Evolutionary conservation across 2,329 filamentous ascomycete species (phyloP), one percentile per base, ranked within the genome.

Genomic region (Endocalyx cinctus): DNA sequence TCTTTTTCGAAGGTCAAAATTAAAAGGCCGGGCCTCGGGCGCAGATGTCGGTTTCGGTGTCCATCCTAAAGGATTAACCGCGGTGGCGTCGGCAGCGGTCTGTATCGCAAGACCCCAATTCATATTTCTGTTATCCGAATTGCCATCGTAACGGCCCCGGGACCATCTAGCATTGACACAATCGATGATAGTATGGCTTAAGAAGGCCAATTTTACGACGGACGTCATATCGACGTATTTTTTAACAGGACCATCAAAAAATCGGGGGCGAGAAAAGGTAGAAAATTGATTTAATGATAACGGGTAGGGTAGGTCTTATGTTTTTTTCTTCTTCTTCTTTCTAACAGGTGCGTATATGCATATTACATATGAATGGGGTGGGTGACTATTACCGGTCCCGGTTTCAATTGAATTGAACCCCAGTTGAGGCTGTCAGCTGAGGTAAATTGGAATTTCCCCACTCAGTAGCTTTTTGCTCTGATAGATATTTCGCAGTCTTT

Each of bases 51-150:
- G 54, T 37, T 47, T 52, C 30, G 54, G 48, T 4, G 41, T 25
- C 52, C 48, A 52, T 45, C 41, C 45, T 35, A 40, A 35, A 42
- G 47, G 37, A 41, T 45, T 43, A 32, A 42, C 34, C 15, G 37
- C 40, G 18, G 37, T 33, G 17, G 39, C 31, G 27, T 36, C 34
- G 27, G 33, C 35, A 27, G 20, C 30, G 25, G 42, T 54, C 26
- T 46, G 36, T 22, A 33, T 52, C 30, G 47, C 48, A 44, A 49
- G 49, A 37, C 45, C 42, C 54, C 54, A 54, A 47, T 43, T 45
- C 39, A 37, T 43, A 34, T n/a, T n/a, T n/a, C n/a, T n/a, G n/a
- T n/a, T n/a, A n/a, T n/a, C n/a, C n/a, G n/a, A n/a, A n/a, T 23
- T n/a, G 20, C 43, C 39, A 42, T 44, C 14, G 35, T 31, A 27